Evolutionary conservation across 495 filamentous ascomycete species (phyloP), one percentile per base, ranked within the genome.

Genomic region (Lasiosphaeris hirsuta): DNA sequence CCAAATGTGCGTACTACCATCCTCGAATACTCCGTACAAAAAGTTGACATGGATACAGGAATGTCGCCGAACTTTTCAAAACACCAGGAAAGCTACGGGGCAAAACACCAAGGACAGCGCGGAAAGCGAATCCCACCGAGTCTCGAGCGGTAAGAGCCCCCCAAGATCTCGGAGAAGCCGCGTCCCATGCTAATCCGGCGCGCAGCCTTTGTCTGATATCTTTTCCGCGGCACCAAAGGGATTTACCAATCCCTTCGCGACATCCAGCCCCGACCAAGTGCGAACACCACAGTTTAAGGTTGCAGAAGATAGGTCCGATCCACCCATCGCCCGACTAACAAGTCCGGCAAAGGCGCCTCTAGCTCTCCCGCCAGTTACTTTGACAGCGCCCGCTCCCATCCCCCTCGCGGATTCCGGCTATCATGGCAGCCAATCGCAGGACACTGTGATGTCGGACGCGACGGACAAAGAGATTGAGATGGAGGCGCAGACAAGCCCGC

Each of bases 71-170:
- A 60, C 82, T 92, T 2, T 96, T 97, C 75, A 98, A 98, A 65
- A 97, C 94, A 4, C 94, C 94, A 2, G 93, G 92, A 18, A 97
- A 95, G 62, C 74, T 96, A 74, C 84, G 91, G 59, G 94, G 92
- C 55, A 97, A 95, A 75, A 97, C 94, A 7, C 93, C 94, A 38
- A 82, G 90, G 45, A 96, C 92, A 2, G 77, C 78, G 11, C 81
- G 90, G 44, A 96, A 94, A 71, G 78, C 75, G 23, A 82, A 84
- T 63, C 72, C 78, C 7, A 72, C 79, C 52, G 87, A 89, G 69
- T 66, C 74, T 45, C 85, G 92, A 62, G 80, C 86, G 67, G 90
- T 96, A 75, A 60, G 82, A 77, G 47, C 46, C 34, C 48, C 35
- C 43, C 18, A 40, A 10, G 13, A 19, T 53, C 49, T 51, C 34